Evolutionary conservation across 2,329 filamentous ascomycete species (phyloP).

Genomic region (Rasamsonia emersonii): DNA sequence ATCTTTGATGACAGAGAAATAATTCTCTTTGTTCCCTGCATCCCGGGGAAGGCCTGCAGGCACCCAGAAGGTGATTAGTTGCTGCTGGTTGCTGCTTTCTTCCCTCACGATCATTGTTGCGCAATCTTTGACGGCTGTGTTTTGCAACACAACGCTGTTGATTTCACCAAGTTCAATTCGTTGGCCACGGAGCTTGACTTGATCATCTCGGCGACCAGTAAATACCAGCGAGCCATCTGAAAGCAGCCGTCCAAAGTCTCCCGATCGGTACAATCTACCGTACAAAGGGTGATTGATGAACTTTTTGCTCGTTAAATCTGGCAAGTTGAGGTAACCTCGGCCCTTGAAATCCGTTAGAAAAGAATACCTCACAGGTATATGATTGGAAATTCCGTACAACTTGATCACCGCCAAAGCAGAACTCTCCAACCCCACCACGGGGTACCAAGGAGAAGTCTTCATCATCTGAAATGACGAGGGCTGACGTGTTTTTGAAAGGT

Average conservation of each 20-base stretch:
- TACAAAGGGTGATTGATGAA: slow-evolving; percentile 61
- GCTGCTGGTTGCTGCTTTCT: slow-evolving; percentile 34
- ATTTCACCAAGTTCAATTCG: slow-evolving; percentile 73
- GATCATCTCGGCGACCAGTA: slow-evolving; percentile 64
- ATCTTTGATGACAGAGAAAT: slow-evolving; percentile 21
- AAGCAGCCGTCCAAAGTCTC: slow-evolving; percentile 73
- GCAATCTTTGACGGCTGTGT: slow-evolving; percentile 49
- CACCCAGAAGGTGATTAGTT: slow-evolving; percentile 64
- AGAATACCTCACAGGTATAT: neutral
- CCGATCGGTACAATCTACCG: slow-evolving; percentile 71
- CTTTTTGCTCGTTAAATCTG: slow-evolving; percentile 53
- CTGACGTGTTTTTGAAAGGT: slow-evolving; percentile 66
- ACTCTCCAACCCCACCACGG: slow-evolving; percentile 65
- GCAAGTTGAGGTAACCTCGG: slow-evolving; percentile 62
- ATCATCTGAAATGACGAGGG: slow-evolving; percentile 49
- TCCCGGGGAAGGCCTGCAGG: slow-evolving; percentile 21
- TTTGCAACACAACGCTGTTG: slow-evolving; percentile 51
- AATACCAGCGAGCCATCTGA: slow-evolving; percentile 68
- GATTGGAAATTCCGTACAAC: slow-evolving; percentile 41
- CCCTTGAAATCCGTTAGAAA: slow-evolving; percentile 24
- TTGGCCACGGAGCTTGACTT: slow-evolving; percentile 74
- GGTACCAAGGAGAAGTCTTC: slow-evolving; percentile 50
- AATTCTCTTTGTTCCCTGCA: slow-evolving; percentile 2
- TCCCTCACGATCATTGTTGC: slow-evolving; percentile 51
- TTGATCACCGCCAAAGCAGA: slow-evolving; percentile 81